Evolutionary conservation across 2,329 filamentous ascomycete species (phyloP).

Genomic region (Emmonsia crescens): DNA sequence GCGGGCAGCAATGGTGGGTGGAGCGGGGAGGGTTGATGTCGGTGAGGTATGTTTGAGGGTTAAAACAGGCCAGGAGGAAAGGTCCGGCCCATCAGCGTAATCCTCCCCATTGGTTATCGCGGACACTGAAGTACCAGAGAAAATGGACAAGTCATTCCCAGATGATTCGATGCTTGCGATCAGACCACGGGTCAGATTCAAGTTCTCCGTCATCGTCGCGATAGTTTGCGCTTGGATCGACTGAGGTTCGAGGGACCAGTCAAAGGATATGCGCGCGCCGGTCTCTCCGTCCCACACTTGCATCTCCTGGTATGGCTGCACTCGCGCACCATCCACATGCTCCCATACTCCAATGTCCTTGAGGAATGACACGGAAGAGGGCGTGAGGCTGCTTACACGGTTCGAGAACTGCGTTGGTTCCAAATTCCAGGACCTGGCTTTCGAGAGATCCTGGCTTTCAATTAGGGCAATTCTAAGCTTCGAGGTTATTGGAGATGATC

Average conservation of each 20-base stretch:
- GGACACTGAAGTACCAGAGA: constrained; percentile 67
- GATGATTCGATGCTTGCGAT: constrained; percentile 61
- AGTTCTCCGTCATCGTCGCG: constrained; percentile 94
- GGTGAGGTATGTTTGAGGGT: constrained; percentile 49
- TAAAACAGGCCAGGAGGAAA: constrained; percentile 80
- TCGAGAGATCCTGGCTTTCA: constrained; percentile 75
- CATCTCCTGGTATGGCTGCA: constrained; percentile 91
- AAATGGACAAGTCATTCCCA: constrained; percentile 51
- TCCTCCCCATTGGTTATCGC: constrained; percentile 64
- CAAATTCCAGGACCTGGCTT: constrained; percentile 55
- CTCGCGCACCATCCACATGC: constrained; percentile 59
- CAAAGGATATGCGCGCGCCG: constrained; percentile 79
- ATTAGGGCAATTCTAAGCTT: constrained; percentile 76
- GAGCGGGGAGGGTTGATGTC: constrained; percentile 20
- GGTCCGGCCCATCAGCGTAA: constrained; percentile 57
- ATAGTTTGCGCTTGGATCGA: constrained; percentile 51
- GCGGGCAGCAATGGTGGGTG: constrained; percentile 60
- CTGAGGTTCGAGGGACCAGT: constrained; percentile 48
- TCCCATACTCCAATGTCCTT: constrained; percentile 75
- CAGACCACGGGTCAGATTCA: constrained; percentile 73
- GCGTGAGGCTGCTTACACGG: constrained; percentile 89
- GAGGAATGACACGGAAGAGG: constrained; percentile 73
- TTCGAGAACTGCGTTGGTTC: constrained; percentile 69
- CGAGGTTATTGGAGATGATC: constrained; percentile 62
- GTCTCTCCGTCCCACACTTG: constrained; percentile 96